A percentile compares a stretch with the other conserved stretches of the same genome.
Evolutionary conservation across 2,329 filamentous ascomycete species (phyloP).

Genomic region (Tolypocladium pustulatum): DNA sequence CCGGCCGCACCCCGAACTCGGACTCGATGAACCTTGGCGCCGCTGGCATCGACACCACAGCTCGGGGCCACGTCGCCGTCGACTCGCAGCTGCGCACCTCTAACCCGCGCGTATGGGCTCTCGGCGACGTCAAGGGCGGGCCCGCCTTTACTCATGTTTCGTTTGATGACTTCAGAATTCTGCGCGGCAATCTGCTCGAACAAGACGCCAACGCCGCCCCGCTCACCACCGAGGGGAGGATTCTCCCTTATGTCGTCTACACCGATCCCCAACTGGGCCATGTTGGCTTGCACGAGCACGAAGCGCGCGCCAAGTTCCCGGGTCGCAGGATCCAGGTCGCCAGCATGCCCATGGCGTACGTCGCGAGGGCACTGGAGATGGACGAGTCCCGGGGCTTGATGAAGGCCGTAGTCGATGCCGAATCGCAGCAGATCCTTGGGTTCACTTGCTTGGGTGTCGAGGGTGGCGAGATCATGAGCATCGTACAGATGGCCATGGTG

Average conservation of each 20-base stretch:
- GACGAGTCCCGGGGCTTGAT: slow-evolving; percentile 40
- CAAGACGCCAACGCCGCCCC: neutral
- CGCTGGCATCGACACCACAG: slow-evolving; percentile 28
- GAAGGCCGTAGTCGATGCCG: slow-evolving; percentile 38
- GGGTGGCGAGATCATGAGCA: slow-evolving; percentile 41
- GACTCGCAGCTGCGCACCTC: slow-evolving; percentile 33
- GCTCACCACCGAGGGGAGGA: slow-evolving; percentile 1
- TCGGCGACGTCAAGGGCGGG: slow-evolving; percentile 41
- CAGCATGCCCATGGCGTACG: slow-evolving; percentile 40
- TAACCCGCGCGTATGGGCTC: slow-evolving; percentile 30
- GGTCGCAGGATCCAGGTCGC: slow-evolving; percentile 27
- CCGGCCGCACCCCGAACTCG: slow-evolving; percentile 39
- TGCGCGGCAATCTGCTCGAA: slow-evolving; percentile 31
- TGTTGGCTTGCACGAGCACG: slow-evolving; percentile 34
- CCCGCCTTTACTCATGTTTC: slow-evolving; percentile 46
- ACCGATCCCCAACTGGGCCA: slow-evolving; percentile 44
- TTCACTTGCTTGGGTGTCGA: slow-evolving; percentile 41
- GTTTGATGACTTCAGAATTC: slow-evolving; percentile 44
- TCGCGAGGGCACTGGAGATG: slow-evolving; percentile 39
- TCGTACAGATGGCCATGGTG: slow-evolving; percentile 43
- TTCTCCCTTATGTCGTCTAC: slow-evolving; percentile 36
- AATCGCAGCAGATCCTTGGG: slow-evolving; percentile 37
- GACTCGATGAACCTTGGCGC: slow-evolving; percentile 28
- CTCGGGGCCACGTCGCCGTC: slow-evolving; percentile 31
- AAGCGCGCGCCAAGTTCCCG: slow-evolving; percentile 13